Percentiles rank a stretch among this genome's conserved stretches.
These are phyloP conservation scores for Afroboletus lepidellus DNA, from an alignment of 1,284 basidiomycete species.

Conservation along the genomic window DNA sequence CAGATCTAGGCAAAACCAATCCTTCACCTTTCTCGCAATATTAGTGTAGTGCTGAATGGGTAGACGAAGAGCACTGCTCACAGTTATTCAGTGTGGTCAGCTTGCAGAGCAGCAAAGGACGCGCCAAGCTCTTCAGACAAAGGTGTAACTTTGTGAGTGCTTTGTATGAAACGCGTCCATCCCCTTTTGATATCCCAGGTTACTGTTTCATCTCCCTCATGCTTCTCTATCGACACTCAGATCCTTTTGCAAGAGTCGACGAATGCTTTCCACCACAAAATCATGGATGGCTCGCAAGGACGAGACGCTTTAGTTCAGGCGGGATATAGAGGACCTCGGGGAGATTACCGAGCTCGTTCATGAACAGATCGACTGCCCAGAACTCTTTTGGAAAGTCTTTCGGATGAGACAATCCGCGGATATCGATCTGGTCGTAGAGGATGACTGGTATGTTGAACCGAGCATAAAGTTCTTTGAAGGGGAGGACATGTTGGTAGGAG, in stretches of 20 bases:
- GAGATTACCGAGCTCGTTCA: slow-evolving; percentile 48
- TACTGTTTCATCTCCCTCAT: slow-evolving; percentile 18
- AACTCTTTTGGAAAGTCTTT: slow-evolving; percentile 36
- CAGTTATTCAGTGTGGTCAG: slow-evolving; percentile 15
- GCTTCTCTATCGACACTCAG: slow-evolving; percentile 26
- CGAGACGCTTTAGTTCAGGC: slow-evolving; percentile 40
- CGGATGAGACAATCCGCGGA: slow-evolving; percentile 43
- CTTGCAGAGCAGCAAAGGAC: slow-evolving; percentile 16
- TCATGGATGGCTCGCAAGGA: slow-evolving; percentile 34
- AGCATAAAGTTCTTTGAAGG: slow-evolving; percentile 34
- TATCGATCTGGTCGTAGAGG: slow-evolving; percentile 53
- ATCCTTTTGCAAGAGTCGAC: slow-evolving; percentile 11
- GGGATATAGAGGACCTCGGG: slow-evolving; percentile 42
- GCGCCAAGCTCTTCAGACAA: slow-evolving; percentile 17
- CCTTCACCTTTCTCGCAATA: slow-evolving; percentile 31
- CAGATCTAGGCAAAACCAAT: slow-evolving; percentile 33
- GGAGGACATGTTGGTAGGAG: slow-evolving; percentile 42
- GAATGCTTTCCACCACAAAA: slow-evolving; percentile 22
- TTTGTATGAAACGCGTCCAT: slow-evolving; percentile 25
- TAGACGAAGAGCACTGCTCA: too few relatives aligned
- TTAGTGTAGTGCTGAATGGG: slow-evolving; percentile 23
- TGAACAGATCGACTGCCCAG: slow-evolving; percentile 48
- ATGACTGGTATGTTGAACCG: slow-evolving; percentile 40
- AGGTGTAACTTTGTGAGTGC: slow-evolving; percentile 15
- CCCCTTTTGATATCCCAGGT: slow-evolving; percentile 25